Evolutionary conservation across 2,329 filamentous ascomycete genomes (phyloP).

Genomic region (Phaeophleospora eucalypticola): DNA sequence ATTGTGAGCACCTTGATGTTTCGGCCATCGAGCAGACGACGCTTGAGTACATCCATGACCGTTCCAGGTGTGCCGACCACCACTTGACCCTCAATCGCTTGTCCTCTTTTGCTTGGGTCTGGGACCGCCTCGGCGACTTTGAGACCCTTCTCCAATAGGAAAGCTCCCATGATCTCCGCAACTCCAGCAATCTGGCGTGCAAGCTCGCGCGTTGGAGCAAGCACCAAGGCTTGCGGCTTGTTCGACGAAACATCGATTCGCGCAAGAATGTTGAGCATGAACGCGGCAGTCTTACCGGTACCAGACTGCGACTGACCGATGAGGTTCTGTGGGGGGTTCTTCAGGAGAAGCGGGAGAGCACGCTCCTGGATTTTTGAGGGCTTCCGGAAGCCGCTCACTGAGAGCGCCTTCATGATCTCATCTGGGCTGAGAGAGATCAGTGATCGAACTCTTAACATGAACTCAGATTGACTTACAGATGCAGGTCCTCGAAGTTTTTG

Average conservation of each 20-base stretch:
- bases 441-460: not conserved
- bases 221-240: conserved; percentile 77
- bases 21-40: conserved; percentile 66
- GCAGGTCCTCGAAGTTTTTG: conserved; percentile 77
- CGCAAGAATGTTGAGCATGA: conserved; percentile 85
- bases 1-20: conserved; percentile 79
- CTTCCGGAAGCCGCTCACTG: conserved; percentile 81
- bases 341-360: conserved; percentile 82
- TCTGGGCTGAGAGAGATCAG: conserved; percentile 42
- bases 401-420: conserved; percentile 71
- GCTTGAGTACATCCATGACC: conserved; percentile 79
- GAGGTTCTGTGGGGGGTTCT: conserved; percentile 84
- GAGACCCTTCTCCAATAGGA: conserved; percentile 62
- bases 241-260: conserved; percentile 71
- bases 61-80: conserved; percentile 94
- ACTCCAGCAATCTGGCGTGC: conserved; percentile 91
- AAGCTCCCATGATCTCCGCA: conserved; percentile 76
- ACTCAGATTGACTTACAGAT: conserved; percentile 61
- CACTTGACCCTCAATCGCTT: conserved; percentile 68
- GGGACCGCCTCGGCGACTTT: conserved; percentile 79
- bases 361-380: conserved; percentile 98
- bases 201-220: conserved; percentile 90
- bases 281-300: conserved; percentile 96
- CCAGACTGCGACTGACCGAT: conserved; percentile 99
- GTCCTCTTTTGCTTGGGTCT: conserved; percentile 64